phyloP scores from a whole-genome alignment of 345 rosid species.

The Tarenaya hassleriana region DNA sequence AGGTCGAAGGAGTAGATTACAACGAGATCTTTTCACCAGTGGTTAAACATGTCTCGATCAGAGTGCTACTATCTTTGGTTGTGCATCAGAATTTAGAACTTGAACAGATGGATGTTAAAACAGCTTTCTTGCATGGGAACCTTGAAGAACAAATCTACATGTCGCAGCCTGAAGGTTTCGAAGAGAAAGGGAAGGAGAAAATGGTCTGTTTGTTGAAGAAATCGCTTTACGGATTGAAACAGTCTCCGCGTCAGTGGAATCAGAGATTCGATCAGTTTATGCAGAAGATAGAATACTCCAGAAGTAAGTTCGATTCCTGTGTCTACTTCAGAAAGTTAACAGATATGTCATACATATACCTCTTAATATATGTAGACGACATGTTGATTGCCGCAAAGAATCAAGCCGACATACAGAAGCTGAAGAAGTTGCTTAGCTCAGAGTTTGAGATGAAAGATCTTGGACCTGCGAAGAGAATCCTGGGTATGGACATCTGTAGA shows the following conservation, averaged over 20 bases:
- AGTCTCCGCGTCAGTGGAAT: background rate
- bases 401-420: background rate
- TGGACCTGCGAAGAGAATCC: background rate
- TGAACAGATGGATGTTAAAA: background rate
- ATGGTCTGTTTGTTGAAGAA: background rate
- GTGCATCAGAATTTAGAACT: background rate
- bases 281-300: background rate
- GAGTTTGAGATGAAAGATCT: background rate
- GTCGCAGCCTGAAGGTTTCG: background rate
- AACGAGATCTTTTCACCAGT: background rate
- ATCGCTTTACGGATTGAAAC: background rate
- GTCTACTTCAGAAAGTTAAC: too few species aligned
- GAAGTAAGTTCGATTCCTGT: background rate
- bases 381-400: background rate
- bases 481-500: background rate
- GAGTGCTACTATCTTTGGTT: background rate
- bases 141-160: background rate
- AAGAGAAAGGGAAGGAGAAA: background rate
- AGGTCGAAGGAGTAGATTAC: background rate
- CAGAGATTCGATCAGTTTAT: background rate
- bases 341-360: background rate
- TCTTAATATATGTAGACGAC: background rate
- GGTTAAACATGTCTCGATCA: background rate
- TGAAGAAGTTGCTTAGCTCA: background rate
- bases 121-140: background rate